phyloP scores from a whole-genome alignment of 2,329 filamentous ascomycete genomes.

The Hypoxylon sp. region DNA sequence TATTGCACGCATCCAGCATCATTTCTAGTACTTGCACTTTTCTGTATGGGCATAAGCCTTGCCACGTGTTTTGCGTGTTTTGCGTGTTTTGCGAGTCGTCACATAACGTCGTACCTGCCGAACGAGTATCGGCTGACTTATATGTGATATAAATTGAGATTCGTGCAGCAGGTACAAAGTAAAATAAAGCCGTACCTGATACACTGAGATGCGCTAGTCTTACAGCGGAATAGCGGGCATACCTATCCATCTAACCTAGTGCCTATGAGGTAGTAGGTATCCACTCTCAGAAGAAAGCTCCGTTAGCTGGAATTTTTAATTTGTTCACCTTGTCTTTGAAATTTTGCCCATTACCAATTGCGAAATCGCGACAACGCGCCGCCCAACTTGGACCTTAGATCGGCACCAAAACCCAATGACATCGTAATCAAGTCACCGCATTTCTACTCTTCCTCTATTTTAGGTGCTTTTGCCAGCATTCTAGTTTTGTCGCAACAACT shows the following conservation, averaged over 20 bases:
- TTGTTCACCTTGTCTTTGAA: conserved; percentile 24
- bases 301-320: conserved; percentile 28
- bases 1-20: not conserved
- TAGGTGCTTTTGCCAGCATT: not conserved
- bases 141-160: conserved; percentile 8
- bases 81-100: conserved; percentile 19
- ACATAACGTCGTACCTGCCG: conserved; percentile 27
- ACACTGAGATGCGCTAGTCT: conserved; percentile 10
- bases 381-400: conserved; percentile 32
- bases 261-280: not conserved
- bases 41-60: conserved; percentile 14
- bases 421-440: conserved; percentile 20
- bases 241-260: too few relatives aligned
- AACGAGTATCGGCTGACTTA: conserved; percentile 16
- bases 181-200: not conserved
- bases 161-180: conserved; percentile 17
- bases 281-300: conserved; percentile 15
- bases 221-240: conserved; percentile 2
- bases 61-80: conserved; percentile 25
- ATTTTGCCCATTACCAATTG: conserved; percentile 18
- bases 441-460: not conserved
- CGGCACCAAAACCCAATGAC: conserved; percentile 37
- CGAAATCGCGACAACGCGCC: conserved; percentile 40
- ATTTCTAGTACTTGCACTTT: not conserved
- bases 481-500: not conserved